Evolutionary conservation across 2,329 filamentous ascomycete genomes (phyloP).

Genomic region (Aschersonia sp.): DNA sequence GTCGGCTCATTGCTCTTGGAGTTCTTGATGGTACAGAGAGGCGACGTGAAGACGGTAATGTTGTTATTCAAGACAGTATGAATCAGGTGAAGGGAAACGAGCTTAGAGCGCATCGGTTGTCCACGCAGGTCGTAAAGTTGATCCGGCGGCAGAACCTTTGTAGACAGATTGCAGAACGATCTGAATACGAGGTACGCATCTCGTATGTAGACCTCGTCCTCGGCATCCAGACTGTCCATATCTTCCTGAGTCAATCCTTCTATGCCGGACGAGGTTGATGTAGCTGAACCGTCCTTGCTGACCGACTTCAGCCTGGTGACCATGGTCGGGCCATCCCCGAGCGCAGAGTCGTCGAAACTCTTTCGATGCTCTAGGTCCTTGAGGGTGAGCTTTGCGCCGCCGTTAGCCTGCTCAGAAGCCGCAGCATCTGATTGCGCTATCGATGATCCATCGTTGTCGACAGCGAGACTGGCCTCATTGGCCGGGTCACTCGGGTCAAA

Average conservation of each 20-base stretch:
- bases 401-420: constrained; percentile 16
- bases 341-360: constrained; percentile 52
- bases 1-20: constrained; percentile 80
- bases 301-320: constrained; percentile 44
- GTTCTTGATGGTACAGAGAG: constrained; percentile 80
- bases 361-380: constrained; percentile 54
- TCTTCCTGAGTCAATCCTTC: constrained; percentile 42
- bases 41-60: constrained; percentile 78
- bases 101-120: constrained; percentile 92
- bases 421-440: constrained; percentile 15
- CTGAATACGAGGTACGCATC: constrained; percentile 96
- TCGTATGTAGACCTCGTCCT: constrained; percentile 93
- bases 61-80: constrained; percentile 94
- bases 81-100: constrained; percentile 88
- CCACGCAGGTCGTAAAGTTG: constrained; percentile 86
- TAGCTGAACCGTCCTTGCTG: constrained; percentile 23
- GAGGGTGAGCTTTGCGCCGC: constrained; percentile 43
- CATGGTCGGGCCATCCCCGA: constrained; percentile 53
- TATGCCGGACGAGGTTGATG: constrained; percentile 37
- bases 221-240: constrained; percentile 47
- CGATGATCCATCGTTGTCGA: constrained; percentile 21
- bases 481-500: constrained; percentile 30
- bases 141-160: constrained; percentile 76
- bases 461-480: constrained; percentile 23
- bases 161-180: constrained; percentile 94